Conservation (phyloP, 108 stramenopile genomes). For the Nitzschia inconspicua region DNA sequence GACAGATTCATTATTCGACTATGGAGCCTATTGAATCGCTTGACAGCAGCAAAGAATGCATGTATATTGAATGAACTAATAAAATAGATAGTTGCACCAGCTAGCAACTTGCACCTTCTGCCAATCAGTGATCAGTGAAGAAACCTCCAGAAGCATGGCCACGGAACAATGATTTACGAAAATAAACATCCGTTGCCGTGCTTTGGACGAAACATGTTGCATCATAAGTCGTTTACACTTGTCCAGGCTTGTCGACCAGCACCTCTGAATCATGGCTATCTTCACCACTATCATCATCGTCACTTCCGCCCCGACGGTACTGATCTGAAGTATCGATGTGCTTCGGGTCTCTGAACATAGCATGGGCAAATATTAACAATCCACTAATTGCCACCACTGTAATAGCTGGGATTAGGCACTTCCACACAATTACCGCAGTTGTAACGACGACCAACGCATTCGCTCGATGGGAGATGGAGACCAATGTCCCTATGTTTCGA, state of each 20-base stretch:
- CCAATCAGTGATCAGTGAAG: too few species aligned
- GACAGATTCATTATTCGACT: conserved; percentile 35
- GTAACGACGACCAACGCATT: conserved; percentile 52
- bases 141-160: too few species aligned
- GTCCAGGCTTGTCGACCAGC: conserved; percentile 14
- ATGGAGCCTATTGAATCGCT: conserved; percentile 26
- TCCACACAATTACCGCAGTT: conserved; percentile 59
- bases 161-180: too few species aligned
- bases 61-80: neutral
- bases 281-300: conserved; percentile 16
- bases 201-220: too few species aligned
- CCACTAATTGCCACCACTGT: conserved; percentile 58
- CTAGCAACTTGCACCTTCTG: too few species aligned
- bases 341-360: conserved; percentile 76
- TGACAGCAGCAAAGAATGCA: neutral
- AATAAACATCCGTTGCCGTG: too few species aligned
- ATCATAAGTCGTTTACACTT: too few species aligned
- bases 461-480: conserved; percentile 64
- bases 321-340: conserved; percentile 46
- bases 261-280: conserved; percentile 27
- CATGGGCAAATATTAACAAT: conserved; percentile 60
- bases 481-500: conserved; percentile 55
- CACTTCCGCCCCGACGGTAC: neutral
- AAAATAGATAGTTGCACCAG: neutral
- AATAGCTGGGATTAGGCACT: conserved; percentile 67